Percentiles rank a stretch among this genome's conserved stretches.
Conservation (phyloP, 2,329 filamentous ascomycete species). For the Catunica adiposa region DNA sequence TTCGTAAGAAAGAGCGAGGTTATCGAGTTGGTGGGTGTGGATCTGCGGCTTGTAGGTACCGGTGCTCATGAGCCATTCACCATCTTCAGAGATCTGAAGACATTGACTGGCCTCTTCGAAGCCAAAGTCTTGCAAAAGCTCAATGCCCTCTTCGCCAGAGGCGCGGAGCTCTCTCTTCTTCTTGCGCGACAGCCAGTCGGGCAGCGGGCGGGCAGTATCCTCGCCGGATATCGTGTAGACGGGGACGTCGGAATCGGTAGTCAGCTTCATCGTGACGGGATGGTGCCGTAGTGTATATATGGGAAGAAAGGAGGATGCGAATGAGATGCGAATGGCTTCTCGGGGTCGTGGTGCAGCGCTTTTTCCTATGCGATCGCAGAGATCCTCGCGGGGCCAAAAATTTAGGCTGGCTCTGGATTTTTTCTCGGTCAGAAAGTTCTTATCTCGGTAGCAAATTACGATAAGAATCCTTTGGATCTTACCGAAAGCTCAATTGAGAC, state of each 20-base stretch:
- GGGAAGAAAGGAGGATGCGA: neutral
- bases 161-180: constrained; percentile 84
- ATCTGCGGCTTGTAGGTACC: constrained; percentile 65
- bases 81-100: constrained; percentile 80
- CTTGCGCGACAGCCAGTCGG: constrained; percentile 85
- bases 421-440: constrained; percentile 12
- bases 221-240: constrained; percentile 93
- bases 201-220: constrained; percentile 69
- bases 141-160: constrained; percentile 82
- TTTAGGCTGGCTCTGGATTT: constrained; percentile 9
- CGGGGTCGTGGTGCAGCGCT: neutral
- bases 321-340: neutral
- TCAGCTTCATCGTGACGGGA: constrained; percentile 50
- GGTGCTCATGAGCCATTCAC: constrained; percentile 92
- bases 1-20: constrained; percentile 83
- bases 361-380: constrained; percentile 4
- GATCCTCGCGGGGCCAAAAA: constrained; percentile 10
- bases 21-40: constrained; percentile 86
- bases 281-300: neutral
- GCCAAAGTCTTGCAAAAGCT: constrained; percentile 92
- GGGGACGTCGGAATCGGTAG: constrained; percentile 64
- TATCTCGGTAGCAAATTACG: constrained; percentile 5
- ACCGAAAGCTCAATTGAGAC: constrained; percentile 4
- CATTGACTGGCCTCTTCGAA: constrained; percentile 92
- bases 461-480: neutral